Percentiles rank a stretch among this genome's conserved stretches.
Evolutionary conservation across 352 stramenopile genomes (phyloP).

Genomic region (Globisporangium middletonii): DNA sequence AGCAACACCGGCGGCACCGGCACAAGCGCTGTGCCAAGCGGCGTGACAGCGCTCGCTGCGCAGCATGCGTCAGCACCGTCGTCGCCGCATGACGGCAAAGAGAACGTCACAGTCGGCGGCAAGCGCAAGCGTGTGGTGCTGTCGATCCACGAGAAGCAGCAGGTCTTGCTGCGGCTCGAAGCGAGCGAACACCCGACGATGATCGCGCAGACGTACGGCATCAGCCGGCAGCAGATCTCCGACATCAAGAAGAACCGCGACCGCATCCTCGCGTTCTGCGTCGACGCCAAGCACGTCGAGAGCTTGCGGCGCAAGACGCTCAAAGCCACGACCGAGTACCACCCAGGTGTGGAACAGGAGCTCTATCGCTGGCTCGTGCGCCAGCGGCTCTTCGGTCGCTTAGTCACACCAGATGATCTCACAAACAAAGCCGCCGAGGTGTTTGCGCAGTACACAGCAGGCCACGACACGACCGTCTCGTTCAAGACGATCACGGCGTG

Average conservation of each 20-base stretch:
- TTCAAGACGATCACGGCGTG: constrained; percentile 46
- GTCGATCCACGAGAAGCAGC: constrained; percentile 80
- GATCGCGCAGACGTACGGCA: constrained; percentile 58
- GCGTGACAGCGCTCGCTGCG: too few species aligned
- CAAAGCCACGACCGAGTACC: constrained; percentile 55
- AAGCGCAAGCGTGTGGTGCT: constrained; percentile 84
- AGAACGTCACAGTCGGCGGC: neutral
- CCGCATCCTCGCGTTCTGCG: constrained; percentile 69
- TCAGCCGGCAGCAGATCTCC: constrained; percentile 76
- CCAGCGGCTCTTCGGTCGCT: constrained; percentile 41
- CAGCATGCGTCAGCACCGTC: neutral
- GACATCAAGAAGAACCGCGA: constrained; percentile 86
- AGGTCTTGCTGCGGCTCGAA: constrained; percentile 70
- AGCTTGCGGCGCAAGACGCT: constrained; percentile 75
- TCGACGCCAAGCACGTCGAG: constrained; percentile 67
- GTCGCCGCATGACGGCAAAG: neutral
- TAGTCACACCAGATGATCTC: constrained; percentile 42
- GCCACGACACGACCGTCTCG: constrained; percentile 25
- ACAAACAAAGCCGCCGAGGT: constrained; percentile 51
- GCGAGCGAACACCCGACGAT: constrained; percentile 53
- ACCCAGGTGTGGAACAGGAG: constrained; percentile 74
- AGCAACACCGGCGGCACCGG: too few species aligned
- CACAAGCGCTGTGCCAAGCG: too few species aligned
- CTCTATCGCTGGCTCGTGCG: constrained; percentile 82
- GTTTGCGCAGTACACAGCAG: constrained; percentile 58